Percentiles rank a stretch among this genome's conserved stretches.
Conservation (phyloP, 2,329 filamentous ascomycete genomes). For the Periconia macrospinosa region DNA sequence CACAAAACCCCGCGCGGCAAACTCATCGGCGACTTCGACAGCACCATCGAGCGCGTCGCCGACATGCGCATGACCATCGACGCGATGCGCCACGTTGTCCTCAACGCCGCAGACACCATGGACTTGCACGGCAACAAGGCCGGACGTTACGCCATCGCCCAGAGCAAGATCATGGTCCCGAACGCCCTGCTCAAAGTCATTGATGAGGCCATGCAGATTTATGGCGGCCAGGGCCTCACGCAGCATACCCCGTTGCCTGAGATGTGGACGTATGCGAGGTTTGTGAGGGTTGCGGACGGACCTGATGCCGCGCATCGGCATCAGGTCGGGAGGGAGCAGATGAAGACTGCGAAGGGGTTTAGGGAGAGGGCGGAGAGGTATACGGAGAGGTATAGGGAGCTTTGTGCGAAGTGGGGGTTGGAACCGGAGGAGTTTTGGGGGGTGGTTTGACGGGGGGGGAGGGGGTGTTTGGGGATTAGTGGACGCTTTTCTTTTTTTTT, state of each 20-base stretch:
- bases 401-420: conserved; percentile 38
- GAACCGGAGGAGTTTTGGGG: conserved; percentile 35
- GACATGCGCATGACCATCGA: conserved; percentile 48
- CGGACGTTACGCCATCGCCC: conserved; percentile 45
- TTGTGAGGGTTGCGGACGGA: conserved; percentile 47
- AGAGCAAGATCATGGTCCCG: conserved; percentile 49
- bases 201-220: conserved; percentile 49
- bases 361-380: conserved; percentile 40
- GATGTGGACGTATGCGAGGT: conserved; percentile 48
- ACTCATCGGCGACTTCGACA: conserved; percentile 46
- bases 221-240: conserved; percentile 46
- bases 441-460: conserved; percentile 41
- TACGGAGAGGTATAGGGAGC: conserved; percentile 35
- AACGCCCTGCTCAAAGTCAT: conserved; percentile 44
- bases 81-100: conserved; percentile 43
- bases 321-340: conserved; percentile 47
- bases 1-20: conserved; percentile 45
- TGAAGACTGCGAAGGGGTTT: conserved; percentile 44
- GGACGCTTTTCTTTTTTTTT: too few relatives aligned
- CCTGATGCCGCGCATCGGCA: conserved; percentile 47
- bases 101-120: conserved; percentile 49
- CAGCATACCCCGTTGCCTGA: conserved; percentile 48
- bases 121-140: conserved; percentile 47
- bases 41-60: conserved; percentile 46
- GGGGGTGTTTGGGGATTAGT: too few relatives aligned